A percentile compares a stretch with the other conserved stretches of the same genome.
Conservation (phyloP, 139 green algal genomes). For the Axilococcus clingmanii region DNA sequence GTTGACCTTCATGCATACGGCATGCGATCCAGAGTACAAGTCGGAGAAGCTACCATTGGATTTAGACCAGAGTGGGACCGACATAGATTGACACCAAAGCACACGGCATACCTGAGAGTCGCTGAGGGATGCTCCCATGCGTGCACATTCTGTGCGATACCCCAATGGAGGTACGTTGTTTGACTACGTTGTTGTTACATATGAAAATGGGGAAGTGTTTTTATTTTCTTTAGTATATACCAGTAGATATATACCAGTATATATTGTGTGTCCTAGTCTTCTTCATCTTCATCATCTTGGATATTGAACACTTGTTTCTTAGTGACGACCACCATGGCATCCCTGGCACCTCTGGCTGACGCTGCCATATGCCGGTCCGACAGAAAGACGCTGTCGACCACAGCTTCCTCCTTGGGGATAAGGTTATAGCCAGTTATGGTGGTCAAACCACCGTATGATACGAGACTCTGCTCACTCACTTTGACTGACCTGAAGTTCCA, state of each 20-base stretch:
- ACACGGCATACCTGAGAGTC: constrained; percentile 83
- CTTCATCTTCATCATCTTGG: constrained; percentile 20
- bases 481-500: constrained; percentile 77
- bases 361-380: constrained; percentile 44
- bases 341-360: constrained; percentile 6
- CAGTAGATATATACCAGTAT: neutral
- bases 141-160: constrained; percentile 90
- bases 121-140: constrained; percentile 85
- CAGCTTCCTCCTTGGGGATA: constrained; percentile 58
- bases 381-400: constrained; percentile 72
- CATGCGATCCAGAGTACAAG: constrained; percentile 19
- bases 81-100: constrained; percentile 58
- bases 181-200: neutral
- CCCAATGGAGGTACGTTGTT: constrained; percentile 43
- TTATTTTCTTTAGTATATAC: neutral
- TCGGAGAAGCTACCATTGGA: constrained; percentile 67
- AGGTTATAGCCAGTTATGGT: constrained; percentile 75
- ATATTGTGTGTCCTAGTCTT: constrained; percentile 17
- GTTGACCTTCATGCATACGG: constrained; percentile 26
- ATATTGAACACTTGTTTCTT: constrained; percentile 30
- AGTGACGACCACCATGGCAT: constrained; percentile 43
- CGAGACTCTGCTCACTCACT: constrained; percentile 24
- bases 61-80: constrained; percentile 71
- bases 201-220: too few species aligned
- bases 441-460: constrained; percentile 65